Evolutionary conservation across 768 basidiomycete species (phyloP), one percentile per base, ranked within the genome.

Genomic region (Amanita subjunquillea): DNA sequence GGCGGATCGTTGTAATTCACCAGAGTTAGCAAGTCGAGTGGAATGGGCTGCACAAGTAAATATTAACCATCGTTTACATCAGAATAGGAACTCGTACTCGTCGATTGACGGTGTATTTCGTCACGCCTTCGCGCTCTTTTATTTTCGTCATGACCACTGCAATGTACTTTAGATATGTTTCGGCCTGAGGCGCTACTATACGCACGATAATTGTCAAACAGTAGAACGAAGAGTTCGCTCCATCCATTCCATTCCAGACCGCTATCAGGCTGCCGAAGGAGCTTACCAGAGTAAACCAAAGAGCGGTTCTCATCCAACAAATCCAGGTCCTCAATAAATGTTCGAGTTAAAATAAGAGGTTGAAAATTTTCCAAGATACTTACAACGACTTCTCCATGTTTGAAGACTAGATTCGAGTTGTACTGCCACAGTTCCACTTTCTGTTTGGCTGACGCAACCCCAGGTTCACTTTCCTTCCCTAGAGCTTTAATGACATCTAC

Each of bases 141-240:
- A 79, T 68, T 64, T 90, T 90, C 3, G 90, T 91, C 75, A 91
- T 78, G 27, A 93, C 88, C 62, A 94, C 91, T 92, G 58, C 10
- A 34, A 38, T 27, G 54, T 43, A 15, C 30, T 8, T 17, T 36
- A 37, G 47, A 15, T 56, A 47, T 49, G 27, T 32, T 20, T 2
- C 36, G 37, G 30, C 54, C 23, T 29, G 30, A n/a, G 13, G 25
- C 12, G 66, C 86, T 64, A 59, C 9, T 30, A 22, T 29, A 46
- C 51, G 15, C 51, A 92, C 92, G 65, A 60, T 96, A 99, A 62
- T 98, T 92, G 63, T 99, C 96, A 63, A 99, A 96, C 3, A 99
- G 71, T 51, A 97, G 72, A 2, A 94, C 85, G 57, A 85, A 88
- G 1, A 94, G 71, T 59, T 97, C 92, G 17, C 79, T 80, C 85